Base-by-base conservation (phyloP, 306 rosid species). In the Cucumis hystrix region DNA sequence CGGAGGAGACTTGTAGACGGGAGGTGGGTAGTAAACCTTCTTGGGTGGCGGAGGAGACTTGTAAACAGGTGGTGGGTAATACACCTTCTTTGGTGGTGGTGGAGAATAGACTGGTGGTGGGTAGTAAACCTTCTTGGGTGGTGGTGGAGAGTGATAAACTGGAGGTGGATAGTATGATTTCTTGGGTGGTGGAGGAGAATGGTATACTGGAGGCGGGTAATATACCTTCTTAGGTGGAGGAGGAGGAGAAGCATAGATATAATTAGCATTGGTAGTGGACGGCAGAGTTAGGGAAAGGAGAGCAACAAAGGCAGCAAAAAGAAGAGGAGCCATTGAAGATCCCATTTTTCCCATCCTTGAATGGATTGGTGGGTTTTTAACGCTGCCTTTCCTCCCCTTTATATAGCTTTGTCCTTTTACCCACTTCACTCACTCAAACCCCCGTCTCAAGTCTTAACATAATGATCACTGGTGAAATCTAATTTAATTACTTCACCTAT, bases 261-360 rank as follows among this genome's bases (percentile, higher is more conserved):
- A 70, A 7, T 70, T 21, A 45, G 56, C 76, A 47, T 33, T 7
- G 16, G 76, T 28, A 23, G 76, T 49, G 6, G 76, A 49, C 0
- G 61, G 25, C 14, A 71, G 25, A 16, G 16, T 71, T 23, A 71
- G 45, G 6, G 76, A 71, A 17, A 71, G 41, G 4, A 71, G 35
- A 71, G 61, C 43, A 49, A 71, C 9, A 13, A 71, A 71, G n/a
- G 76, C 59, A 49, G 43, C 43, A 8, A 28, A 71, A 51, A 71
- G 61, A 17, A 71, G 60, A 49, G 76, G 35, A 71, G 60, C 25
- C 39, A 6, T 5, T 43, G 75, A 45, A 30, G 60, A 71, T 49
- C 40, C 76, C 76, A 71, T 71, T 49, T 71, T 71, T 11, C 76
- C 76, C 76, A 71, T 71, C 59, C 57, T 49, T 8, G 61, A 15